Evolutionary conservation across 2,329 filamentous ascomycete genomes (phyloP), one percentile per base, ranked within the genome.

Genomic region (Cytospora paraplurivora): DNA sequence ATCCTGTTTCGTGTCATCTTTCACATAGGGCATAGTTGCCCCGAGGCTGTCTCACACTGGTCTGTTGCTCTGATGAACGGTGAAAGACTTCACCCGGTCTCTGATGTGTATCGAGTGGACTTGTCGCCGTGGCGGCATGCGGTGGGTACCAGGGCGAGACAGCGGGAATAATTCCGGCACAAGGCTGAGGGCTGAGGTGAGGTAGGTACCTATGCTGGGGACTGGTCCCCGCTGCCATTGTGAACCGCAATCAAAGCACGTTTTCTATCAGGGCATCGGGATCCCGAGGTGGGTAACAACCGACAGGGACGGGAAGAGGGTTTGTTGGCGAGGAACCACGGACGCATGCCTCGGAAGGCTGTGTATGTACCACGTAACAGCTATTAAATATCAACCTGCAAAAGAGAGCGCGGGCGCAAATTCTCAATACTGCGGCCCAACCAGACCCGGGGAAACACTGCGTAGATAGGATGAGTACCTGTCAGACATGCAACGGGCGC

Each of bases 31-130:
- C 34, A 49, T 50, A 53, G 50, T 47, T 41, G 41, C 51, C 44
- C 59, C 35, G 53, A 54, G 44, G 47, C 34, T 57, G 54, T 65
- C 59, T 59, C 59, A 65, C 59, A 65, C 59, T 55, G 32, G 63
- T 59, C 35, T 27, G 51, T 49, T 38, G 51, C 51, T 33, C 33
- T 33, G 33, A 32, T 32, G 17, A 55, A 55, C n/a, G 44, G 44
- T 47, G 44, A 19, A 47, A 10, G 8, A 4, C 21, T 37, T 37
- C 35, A 37, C 35, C 35, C 35, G 35, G 35, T 19, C n/a, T 27
- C 15, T n/a, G 51, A 11, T 41, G 32, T 55, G 51, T 19, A 7
- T 15, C n/a, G 32, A 50, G 41, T 7, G 27, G 27, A 50, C 35
- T 50, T 15, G 44, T 47, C 49, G 32, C 52, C 37, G 38, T 38